Conservation (phyloP, 1,284 basidiomycete genomes). For the Moesziomyces aphidis region DNA sequence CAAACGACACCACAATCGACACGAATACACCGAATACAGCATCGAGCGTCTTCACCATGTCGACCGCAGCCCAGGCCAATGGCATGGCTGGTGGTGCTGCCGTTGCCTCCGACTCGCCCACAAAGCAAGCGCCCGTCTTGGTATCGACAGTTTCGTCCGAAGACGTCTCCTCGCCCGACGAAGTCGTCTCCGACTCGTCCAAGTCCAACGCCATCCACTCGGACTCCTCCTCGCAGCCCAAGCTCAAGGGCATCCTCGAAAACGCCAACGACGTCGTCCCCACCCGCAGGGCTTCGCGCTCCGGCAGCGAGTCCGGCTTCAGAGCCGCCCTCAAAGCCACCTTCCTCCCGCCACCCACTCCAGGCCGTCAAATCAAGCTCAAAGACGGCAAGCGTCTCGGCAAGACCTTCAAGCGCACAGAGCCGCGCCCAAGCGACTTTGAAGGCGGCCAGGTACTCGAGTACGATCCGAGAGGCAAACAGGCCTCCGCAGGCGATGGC, state of each 20-base stretch:
- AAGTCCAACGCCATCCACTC: constrained; percentile 5
- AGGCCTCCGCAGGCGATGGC: constrained; percentile 53
- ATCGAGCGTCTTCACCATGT: constrained; percentile 9
- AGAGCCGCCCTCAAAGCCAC: constrained; percentile 53
- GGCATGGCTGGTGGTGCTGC: not conserved
- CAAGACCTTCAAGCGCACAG: constrained; percentile 50
- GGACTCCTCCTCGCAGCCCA: constrained; percentile 15
- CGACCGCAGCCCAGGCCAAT: constrained; percentile 10
- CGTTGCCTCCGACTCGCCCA: constrained; percentile 13
- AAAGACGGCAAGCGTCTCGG: constrained; percentile 50
- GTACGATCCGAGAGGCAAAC: constrained; percentile 51
- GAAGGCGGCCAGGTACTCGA: constrained; percentile 55
- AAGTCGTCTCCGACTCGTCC: constrained; percentile 23
- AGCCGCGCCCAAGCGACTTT: constrained; percentile 37
- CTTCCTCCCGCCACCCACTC: constrained; percentile 50
- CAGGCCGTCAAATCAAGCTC: constrained; percentile 51
- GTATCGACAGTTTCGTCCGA: constrained; percentile 14
- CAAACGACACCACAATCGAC: not conserved
- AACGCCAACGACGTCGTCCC: constrained; percentile 49
- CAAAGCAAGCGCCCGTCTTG: constrained; percentile 8
- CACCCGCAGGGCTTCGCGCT: constrained; percentile 19
- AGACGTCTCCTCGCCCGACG: constrained; percentile 22
- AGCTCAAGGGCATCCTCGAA: constrained; percentile 50
- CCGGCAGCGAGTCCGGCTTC: constrained; percentile 31
- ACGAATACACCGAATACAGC: not conserved